Evolutionary conservation across 2,329 filamentous ascomycete genomes (phyloP).

Genomic region (Clarireedia paspali): DNA sequence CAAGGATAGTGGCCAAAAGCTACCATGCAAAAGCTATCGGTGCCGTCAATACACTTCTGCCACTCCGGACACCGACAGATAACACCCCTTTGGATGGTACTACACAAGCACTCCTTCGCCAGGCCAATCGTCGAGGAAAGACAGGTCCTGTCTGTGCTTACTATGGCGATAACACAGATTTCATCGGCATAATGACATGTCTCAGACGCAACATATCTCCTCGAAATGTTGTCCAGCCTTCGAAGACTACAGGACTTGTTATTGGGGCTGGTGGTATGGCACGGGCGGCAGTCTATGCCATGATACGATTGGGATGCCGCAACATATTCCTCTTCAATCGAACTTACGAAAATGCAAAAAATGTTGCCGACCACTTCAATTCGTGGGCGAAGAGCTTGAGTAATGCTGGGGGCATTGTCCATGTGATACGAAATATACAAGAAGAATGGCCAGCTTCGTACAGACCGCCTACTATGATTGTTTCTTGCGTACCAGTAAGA

Average conservation of each 20-base stretch:
- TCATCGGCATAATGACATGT: conserved; percentile 70
- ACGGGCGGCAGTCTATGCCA: conserved; percentile 67
- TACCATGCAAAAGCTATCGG: conserved; percentile 68
- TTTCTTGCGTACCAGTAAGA: conserved; percentile 70
- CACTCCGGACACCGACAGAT: conserved; percentile 42
- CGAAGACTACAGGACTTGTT: conserved; percentile 41
- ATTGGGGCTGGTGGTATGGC: conserved; percentile 70
- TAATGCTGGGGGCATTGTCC: conserved; percentile 24
- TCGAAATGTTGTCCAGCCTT: conserved; percentile 53
- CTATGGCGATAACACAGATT: conserved; percentile 76
- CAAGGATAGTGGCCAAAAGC: conserved; percentile 57
- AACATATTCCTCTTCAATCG: conserved; percentile 71
- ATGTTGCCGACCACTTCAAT: conserved; percentile 64
- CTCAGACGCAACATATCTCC: conserved; percentile 66
- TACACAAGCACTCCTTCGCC: conserved; percentile 28
- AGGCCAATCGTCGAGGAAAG: conserved; percentile 48
- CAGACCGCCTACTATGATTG: conserved; percentile 62
- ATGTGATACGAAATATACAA: conserved; percentile 48
- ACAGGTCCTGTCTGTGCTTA: conserved; percentile 60
- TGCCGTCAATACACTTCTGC: conserved; percentile 69
- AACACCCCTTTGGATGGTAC: conserved; percentile 42
- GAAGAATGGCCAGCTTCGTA: conserved; percentile 58
- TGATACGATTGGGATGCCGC: conserved; percentile 69
- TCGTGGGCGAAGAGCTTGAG: conserved; percentile 30
- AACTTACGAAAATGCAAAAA: conserved; percentile 54